Base-by-base conservation (phyloP, 805 yeast genomes). In the Zygosaccharomyces bisporus region DNA sequence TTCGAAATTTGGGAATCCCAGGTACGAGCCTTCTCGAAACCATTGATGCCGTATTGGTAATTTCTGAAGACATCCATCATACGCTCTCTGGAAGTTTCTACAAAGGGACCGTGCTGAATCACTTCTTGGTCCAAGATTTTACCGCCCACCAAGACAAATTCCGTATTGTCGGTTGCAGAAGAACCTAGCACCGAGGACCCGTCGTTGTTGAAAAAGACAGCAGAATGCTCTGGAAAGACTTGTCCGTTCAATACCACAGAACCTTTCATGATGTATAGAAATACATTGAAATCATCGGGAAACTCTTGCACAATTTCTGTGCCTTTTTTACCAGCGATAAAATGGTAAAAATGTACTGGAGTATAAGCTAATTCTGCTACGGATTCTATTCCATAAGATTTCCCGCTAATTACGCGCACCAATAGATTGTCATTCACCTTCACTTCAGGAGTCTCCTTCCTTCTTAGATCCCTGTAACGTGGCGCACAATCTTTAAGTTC, bases 31-130 rank as follows among this genome's bases (percentile, higher is more conserved):
- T 75, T 76, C 60, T 80, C 88, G 56, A 85, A 85, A 0, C 91
- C 91, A 60, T 83, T 82, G 20, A 68, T 63, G 45, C 79, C 83
- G 39, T 67, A 61, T 64, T 83, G 91, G 61, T 83, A 90, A 60
- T 85, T 89, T 63, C 68, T 56, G 56, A 86, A 81, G 0, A 87
- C 93, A 54, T 83, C 66, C 52, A 79, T 73, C 47, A 89, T 81
- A 50, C 77, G 78, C 41, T 79, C 83, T 43, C 73, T 72, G 17
- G 83, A 68, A 6, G 85, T 77, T 49, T 86, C 91, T 14, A 89
- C 96, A 60, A 89, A 90, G 10, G 96, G 96, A 13, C 96, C 96
- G 60, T 88, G 83, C 60, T 89, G 96, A 24, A 86, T 84, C 44
- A 84, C 73, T 13, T 79, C 77, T 68, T 88, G 95, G 54, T 86